phyloP scores from a whole-genome alignment of 306 rosid genomes.

The Casuarina glauca region DNA sequence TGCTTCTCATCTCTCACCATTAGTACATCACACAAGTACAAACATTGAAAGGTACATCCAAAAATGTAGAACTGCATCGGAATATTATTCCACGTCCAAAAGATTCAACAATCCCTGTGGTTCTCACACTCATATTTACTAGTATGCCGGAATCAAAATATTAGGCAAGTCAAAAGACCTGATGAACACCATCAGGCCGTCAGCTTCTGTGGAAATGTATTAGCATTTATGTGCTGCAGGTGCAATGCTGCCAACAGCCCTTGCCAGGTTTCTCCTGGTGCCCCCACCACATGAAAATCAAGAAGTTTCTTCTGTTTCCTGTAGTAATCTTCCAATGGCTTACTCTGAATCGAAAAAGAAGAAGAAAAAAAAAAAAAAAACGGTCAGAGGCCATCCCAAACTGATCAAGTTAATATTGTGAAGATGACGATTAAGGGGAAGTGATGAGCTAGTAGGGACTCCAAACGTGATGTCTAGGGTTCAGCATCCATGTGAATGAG shows the following conservation, averaged over 20 bases:
- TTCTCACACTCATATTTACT: constrained; percentile 61
- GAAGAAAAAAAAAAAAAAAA: neutral
- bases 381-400: neutral
- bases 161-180: constrained; percentile 9
- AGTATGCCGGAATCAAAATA: constrained; percentile 42
- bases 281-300: constrained; percentile 55
- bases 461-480: no score
- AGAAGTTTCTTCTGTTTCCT: constrained; percentile 61
- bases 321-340: constrained; percentile 57
- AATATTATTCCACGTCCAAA: constrained; percentile 24
- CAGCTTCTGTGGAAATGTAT: constrained; percentile 71
- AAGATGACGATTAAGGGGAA: neutral
- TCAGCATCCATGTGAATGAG: no score
- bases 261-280: constrained; percentile 75
- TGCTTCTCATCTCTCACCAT: constrained; percentile 25
- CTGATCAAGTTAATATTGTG: neutral
- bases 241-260: constrained; percentile 81
- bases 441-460: no score
- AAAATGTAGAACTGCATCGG: constrained; percentile 28
- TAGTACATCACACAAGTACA: constrained; percentile 34
- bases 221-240: constrained; percentile 72
- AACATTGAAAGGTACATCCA: neutral
- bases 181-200: constrained; percentile 55
- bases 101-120: constrained; percentile 34
- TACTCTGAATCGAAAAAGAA: constrained; percentile 34